phyloP scores from a whole-genome alignment of 495 filamentous ascomycete species.

The Xylaria telfairii region DNA sequence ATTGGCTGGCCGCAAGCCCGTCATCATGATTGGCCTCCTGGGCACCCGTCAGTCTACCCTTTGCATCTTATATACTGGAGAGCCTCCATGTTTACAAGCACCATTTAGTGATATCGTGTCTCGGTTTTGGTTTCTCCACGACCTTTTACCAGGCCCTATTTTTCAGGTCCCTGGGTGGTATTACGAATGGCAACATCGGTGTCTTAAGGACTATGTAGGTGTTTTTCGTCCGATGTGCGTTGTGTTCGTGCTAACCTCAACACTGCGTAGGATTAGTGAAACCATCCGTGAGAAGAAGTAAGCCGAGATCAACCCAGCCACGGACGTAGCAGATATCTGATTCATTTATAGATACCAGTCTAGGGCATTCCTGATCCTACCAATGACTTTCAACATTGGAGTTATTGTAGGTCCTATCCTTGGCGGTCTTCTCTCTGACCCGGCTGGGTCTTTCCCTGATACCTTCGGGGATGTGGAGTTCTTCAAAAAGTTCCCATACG shows the following conservation, averaged over 20 bases:
- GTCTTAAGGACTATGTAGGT: slow-evolving; percentile 76
- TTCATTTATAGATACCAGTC: slow-evolving; percentile 55
- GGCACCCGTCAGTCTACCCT: slow-evolving; percentile 60
- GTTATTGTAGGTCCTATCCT: slow-evolving; percentile 77
- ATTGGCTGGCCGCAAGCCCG: slow-evolving; percentile 74
- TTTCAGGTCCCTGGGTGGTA: slow-evolving; percentile 76
- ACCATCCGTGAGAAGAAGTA: slow-evolving; percentile 72
- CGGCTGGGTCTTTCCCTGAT: slow-evolving; percentile 69
- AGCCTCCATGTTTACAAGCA: not conserved
- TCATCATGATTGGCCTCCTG: slow-evolving; percentile 74
- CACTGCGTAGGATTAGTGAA: slow-evolving; percentile 65
- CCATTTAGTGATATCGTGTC: slow-evolving; percentile 62
- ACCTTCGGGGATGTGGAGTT: slow-evolving; percentile 73
- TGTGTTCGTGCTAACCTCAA: slow-evolving; percentile 18
- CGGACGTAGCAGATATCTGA: slow-evolving; percentile 22
- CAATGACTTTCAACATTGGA: slow-evolving; percentile 80
- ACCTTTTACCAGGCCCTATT: slow-evolving; percentile 74
- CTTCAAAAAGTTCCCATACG: slow-evolving; percentile 73
- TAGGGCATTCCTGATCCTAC: slow-evolving; percentile 70
- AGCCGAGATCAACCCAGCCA: not conserved
- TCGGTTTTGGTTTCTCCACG: slow-evolving; percentile 82
- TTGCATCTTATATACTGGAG: not conserved
- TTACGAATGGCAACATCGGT: slow-evolving; percentile 82
- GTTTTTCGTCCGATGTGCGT: not conserved
- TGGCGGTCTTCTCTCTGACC: slow-evolving; percentile 77